Conservation (phyloP, 495 filamentous ascomycete species). For the Penicillium lividum region DNA sequence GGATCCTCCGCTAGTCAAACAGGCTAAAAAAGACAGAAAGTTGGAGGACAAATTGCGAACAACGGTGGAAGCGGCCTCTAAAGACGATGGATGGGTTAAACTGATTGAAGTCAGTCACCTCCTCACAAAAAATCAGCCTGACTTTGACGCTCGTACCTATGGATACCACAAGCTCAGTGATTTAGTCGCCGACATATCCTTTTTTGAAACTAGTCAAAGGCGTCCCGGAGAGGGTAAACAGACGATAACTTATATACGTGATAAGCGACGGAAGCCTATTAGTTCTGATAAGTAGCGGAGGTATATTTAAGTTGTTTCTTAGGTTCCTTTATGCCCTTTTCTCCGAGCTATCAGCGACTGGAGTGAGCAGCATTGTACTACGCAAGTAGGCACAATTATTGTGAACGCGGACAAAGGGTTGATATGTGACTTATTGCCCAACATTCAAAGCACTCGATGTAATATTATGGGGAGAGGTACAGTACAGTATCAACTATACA, state of each 20-base stretch:
- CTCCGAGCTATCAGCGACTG: too few relatives aligned
- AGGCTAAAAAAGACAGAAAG: neutral
- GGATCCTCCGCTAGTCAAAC: neutral
- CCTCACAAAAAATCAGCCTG: neutral
- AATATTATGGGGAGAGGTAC: too few relatives aligned
- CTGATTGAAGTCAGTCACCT: constrained; percentile 1
- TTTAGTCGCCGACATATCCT: neutral
- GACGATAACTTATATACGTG: neutral
- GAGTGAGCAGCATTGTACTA: too few relatives aligned
- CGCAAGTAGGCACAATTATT: too few relatives aligned
- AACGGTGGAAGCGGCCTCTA: constrained; percentile 5
- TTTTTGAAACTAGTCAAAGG: neutral
- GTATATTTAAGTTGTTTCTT: too few relatives aligned
- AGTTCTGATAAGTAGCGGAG: too few relatives aligned
- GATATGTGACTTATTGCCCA: too few relatives aligned
- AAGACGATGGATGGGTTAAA: constrained; percentile 11
- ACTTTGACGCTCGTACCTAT: constrained; percentile 7
- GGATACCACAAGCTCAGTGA: constrained; percentile 7
- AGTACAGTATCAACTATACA: too few relatives aligned
- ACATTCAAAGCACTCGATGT: too few relatives aligned
- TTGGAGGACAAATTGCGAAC: neutral
- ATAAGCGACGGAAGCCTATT: neutral
- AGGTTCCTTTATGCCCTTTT: too few relatives aligned
- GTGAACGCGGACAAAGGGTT: too few relatives aligned
- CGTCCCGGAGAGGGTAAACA: neutral